A percentile compares a stretch with the other conserved stretches of the same genome.
These are phyloP conservation scores for Eragrostis curvula DNA, from an alignment of 176 grass and related monocot species.

Conservation along the genomic window DNA sequence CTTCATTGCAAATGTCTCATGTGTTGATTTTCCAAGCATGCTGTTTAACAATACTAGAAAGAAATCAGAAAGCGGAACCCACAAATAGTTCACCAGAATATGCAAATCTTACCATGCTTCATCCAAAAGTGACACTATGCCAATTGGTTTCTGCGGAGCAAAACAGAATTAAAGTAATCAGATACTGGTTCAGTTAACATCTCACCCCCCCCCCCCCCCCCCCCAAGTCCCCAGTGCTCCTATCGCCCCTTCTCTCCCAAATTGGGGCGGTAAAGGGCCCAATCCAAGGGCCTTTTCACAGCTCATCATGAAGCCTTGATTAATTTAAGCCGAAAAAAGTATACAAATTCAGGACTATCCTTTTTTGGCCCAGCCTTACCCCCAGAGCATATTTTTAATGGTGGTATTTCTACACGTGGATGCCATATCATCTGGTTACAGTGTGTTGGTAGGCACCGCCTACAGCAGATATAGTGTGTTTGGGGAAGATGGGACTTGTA, in stretches of 20 bases:
- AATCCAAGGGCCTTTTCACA: too few relatives aligned
- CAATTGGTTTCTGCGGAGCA: conserved; percentile 87
- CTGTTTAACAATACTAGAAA: conserved; percentile 62
- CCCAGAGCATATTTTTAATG: too few relatives aligned
- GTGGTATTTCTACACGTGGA: neutral
- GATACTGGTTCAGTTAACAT: neutral
- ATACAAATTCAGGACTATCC: too few relatives aligned
- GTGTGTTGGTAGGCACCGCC: neutral
- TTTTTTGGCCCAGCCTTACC: too few relatives aligned
- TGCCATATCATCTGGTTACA: neutral
- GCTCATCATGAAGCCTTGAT: too few relatives aligned
- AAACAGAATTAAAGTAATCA: conserved; percentile 32
- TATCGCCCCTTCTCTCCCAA: too few relatives aligned
- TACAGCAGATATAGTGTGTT: neutral
- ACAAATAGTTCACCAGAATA: conserved; percentile 20
- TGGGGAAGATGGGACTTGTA: neutral
- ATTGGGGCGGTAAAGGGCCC: too few relatives aligned
- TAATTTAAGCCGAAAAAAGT: too few relatives aligned
- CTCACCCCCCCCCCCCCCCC: too few relatives aligned
- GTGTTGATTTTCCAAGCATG: conserved; percentile 91
- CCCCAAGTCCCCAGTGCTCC: too few relatives aligned
- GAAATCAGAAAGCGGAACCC: conserved; percentile 47
- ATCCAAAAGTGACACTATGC: conserved; percentile 93
- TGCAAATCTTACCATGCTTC: conserved; percentile 81
- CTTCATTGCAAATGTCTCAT: conserved; percentile 78